Percentiles rank a stretch among this genome's conserved stretches.
phyloP scores from a whole-genome alignment of 805 yeast species.

The Yarrowia sp. region DNA sequence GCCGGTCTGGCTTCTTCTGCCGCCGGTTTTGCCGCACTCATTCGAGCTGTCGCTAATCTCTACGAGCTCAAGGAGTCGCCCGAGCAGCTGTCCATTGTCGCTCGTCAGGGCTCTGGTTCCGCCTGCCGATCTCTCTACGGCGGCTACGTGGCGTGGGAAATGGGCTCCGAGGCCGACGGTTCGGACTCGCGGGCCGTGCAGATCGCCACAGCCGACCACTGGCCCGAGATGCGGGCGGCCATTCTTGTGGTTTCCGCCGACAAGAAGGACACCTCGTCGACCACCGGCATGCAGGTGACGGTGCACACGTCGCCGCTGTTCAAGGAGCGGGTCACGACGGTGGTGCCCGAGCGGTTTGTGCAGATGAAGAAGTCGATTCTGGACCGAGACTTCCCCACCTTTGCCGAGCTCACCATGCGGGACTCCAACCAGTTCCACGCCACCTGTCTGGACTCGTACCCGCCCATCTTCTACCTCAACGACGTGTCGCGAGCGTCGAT shows the following conservation, averaged over 20 bases:
- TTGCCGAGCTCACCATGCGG: slow-evolving; percentile 91
- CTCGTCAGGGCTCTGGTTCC: slow-evolving; percentile 98
- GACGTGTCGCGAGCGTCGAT: slow-evolving; percentile 87
- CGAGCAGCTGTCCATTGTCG: slow-evolving; percentile 88
- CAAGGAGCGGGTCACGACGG: slow-evolving; percentile 73
- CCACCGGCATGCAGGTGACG: slow-evolving; percentile 96
- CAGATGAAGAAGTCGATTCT: slow-evolving; percentile 81
- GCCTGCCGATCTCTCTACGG: slow-evolving; percentile 98
- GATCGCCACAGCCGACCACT: slow-evolving; percentile 80
- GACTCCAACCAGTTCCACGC: slow-evolving; percentile 99
- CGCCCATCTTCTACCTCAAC: slow-evolving; percentile 93
- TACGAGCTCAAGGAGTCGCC: slow-evolving; percentile 84
- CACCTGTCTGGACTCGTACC: slow-evolving; percentile 92
- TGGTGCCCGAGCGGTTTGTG: slow-evolving; percentile 85
- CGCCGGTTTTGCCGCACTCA: slow-evolving; percentile 97
- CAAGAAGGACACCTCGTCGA: slow-evolving; percentile 93
- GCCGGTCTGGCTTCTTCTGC: slow-evolving; percentile 98
- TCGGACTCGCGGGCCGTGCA: slow-evolving; percentile 93
- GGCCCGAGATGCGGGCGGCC: slow-evolving; percentile 94
- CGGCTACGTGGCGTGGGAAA: slow-evolving; percentile 99
- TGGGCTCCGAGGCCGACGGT: slow-evolving; percentile 83
- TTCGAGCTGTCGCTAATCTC: slow-evolving; percentile 83
- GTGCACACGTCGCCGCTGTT: slow-evolving; percentile 89
- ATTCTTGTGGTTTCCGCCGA: slow-evolving; percentile 91
- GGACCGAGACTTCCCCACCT: slow-evolving; percentile 74